Percentiles rank a stretch among this genome's conserved stretches.
Conservation (phyloP, 2,329 filamentous ascomycete species). For the Alternaria sp. region DNA sequence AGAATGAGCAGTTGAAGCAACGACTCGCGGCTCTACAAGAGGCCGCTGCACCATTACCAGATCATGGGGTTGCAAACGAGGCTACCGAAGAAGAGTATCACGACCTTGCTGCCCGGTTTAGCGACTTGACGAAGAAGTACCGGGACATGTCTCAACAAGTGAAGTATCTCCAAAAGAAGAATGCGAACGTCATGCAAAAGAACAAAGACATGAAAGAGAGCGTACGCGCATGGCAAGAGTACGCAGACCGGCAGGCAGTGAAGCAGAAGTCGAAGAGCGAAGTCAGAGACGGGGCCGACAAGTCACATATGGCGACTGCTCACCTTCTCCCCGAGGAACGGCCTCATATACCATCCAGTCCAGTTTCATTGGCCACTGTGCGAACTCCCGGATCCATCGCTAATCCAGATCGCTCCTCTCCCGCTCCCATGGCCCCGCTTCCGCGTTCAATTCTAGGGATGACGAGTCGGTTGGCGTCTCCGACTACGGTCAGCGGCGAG, state of each 20-base stretch:
- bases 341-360: constrained; percentile 31
- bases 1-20: constrained; percentile 8
- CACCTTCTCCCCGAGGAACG: constrained; percentile 15
- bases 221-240: constrained; percentile 48
- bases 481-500: background rate
- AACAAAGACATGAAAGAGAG: constrained; percentile 50
- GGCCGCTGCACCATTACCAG: background rate
- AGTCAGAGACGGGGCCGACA: constrained; percentile 12
- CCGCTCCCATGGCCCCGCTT: constrained; percentile 16
- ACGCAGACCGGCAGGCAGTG: constrained; percentile 38
- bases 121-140: constrained; percentile 41
- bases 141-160: constrained; percentile 34
- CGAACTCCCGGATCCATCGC: constrained; percentile 21
- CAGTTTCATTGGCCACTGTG: constrained; percentile 17
- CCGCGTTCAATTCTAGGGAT: background rate
- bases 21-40: constrained; percentile 1
- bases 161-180: constrained; percentile 44
- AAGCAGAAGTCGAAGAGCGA: constrained; percentile 29
- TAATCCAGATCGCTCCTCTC: constrained; percentile 24
- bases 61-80: background rate
- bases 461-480: background rate
- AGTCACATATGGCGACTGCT: constrained; percentile 1
- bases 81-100: constrained; percentile 31
- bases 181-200: constrained; percentile 41
- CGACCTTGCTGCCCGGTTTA: constrained; percentile 36